phyloP scores from a whole-genome alignment of 352 stramenopile genomes.

The Thalassiosira livingstoniorum region DNA sequence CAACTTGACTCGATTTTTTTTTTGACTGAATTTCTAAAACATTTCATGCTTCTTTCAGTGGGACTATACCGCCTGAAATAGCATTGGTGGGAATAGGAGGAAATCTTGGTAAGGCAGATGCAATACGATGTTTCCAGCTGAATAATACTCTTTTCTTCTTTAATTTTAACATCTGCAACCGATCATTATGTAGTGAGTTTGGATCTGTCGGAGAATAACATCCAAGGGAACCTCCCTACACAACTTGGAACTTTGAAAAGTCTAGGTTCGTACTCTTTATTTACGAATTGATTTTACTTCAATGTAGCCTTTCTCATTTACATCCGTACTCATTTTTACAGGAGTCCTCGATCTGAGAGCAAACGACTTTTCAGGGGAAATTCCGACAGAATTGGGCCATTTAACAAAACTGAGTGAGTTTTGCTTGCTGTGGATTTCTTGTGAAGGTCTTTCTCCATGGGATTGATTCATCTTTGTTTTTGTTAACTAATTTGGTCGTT shows the following conservation, averaged over 20 bases:
- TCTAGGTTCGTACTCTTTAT: slow-evolving; percentile 30
- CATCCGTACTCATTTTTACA: background rate
- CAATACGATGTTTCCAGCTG: no score
- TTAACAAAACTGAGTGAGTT: slow-evolving; percentile 41
- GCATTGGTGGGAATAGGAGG: slow-evolving; percentile 49
- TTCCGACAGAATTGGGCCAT: slow-evolving; percentile 48
- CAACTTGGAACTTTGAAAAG: slow-evolving; percentile 54
- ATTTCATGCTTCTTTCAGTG: slow-evolving; percentile 3
- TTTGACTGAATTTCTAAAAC: background rate
- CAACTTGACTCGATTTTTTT: background rate
- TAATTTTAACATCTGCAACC: background rate
- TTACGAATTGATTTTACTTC: background rate
- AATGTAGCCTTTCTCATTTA: background rate
- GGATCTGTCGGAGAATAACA: slow-evolving; percentile 54
- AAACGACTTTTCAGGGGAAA: slow-evolving; percentile 55
- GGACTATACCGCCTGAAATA: slow-evolving; percentile 56
- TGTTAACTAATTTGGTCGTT: background rate
- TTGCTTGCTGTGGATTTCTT: background rate
- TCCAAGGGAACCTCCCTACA: slow-evolving; percentile 37
- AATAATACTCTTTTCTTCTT: no score
- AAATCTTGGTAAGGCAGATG: slow-evolving; percentile 29
- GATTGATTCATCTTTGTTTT: background rate
- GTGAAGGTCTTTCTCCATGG: background rate
- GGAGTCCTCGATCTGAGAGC: slow-evolving; percentile 35
- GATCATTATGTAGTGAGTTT: slow-evolving; percentile 25